Base-by-base conservation (phyloP, 139 green algal genomes). In the Tetraselmis striata region DNA sequence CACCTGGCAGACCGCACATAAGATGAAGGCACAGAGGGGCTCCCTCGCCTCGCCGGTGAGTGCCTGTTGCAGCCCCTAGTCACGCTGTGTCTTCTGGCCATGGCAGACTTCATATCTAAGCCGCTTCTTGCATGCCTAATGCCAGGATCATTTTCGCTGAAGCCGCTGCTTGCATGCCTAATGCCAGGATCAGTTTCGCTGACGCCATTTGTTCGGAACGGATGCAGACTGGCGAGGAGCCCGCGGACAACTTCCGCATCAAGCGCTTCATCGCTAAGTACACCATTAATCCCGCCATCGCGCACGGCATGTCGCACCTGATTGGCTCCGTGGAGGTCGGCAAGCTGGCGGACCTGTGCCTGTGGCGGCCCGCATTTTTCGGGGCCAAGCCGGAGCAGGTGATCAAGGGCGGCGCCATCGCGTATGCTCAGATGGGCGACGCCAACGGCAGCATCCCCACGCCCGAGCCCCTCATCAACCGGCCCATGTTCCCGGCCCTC, bases 201-300 rank as follows among this genome's bases (percentile, higher is more conserved):
- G n/a, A n/a, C n/a, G n/a, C n/a, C n/a, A n/a, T n/a, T n/a, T n/a
- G n/a, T n/a, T n/a, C n/a, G n/a, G n/a, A n/a, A n/a, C n/a, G n/a
- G n/a, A n/a, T n/a, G n/a, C n/a, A n/a, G n/a, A n/a, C 23, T 30
- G 25, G 25, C 5, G 74, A 31, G 26, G 74, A 77, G 45, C 45
- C 45, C 45, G 83, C 82, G 2, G 87, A 91, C 76, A 91, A 91
- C 77, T 85, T 85, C 83, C 87, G 87, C 26, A 81, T 89, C 30
- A 89, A 88, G 78, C 87, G 87, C 25, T 91, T 89, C 77, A 74
- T 91, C 2, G 83, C 87, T 0, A 91, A 91, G 81, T 91, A 91
- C 75, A 91, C 87, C 23, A 91, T 91, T 30, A 91, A 91, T 28
- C 87, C 87, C 0, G 79, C 85, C 29, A 83, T 91, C 77, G 85